phyloP scores from a whole-genome alignment of 306 rosid genomes.

The Crotalaria pallida region DNA sequence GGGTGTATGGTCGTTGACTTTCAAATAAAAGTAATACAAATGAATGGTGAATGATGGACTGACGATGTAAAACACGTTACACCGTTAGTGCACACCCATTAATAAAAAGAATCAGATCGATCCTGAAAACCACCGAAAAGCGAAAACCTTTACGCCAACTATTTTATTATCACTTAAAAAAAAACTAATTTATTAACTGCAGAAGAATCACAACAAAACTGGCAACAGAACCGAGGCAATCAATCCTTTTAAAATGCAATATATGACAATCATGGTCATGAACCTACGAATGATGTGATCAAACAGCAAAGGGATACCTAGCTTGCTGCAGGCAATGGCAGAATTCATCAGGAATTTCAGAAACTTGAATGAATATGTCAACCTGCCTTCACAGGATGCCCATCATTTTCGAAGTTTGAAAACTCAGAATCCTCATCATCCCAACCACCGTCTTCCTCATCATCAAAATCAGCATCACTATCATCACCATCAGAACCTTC shows the following conservation, averaged over 20 bases:
- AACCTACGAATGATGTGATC: background rate
- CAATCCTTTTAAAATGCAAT: background rate
- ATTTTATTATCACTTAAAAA: no score
- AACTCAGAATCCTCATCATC: slow-evolving; percentile 7
- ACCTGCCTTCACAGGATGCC: slow-evolving; percentile 17
- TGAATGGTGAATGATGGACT: no score
- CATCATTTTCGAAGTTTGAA: slow-evolving; percentile 9
- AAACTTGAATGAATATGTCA: slow-evolving; percentile 1
- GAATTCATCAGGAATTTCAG: background rate
- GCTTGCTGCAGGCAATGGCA: slow-evolving; percentile 7
- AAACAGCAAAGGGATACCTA: slow-evolving; percentile 17
- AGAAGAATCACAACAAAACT: background rate
- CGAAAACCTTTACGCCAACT: background rate
- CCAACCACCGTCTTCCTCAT: slow-evolving; percentile 20
- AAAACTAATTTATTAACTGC: background rate
- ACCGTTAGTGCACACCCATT: no score
- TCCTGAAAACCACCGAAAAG: background rate
- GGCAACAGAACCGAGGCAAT: background rate
- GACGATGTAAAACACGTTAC: no score
- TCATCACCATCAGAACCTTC: slow-evolving; percentile 31
- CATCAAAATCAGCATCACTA: slow-evolving; percentile 10
- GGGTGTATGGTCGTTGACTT: no score
- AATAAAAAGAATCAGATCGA: background rate
- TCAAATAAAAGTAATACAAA: no score
- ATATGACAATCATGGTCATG: background rate